Evolutionary conservation across 306 rosid species (phyloP).

Genomic region (Parietaria judaica): DNA sequence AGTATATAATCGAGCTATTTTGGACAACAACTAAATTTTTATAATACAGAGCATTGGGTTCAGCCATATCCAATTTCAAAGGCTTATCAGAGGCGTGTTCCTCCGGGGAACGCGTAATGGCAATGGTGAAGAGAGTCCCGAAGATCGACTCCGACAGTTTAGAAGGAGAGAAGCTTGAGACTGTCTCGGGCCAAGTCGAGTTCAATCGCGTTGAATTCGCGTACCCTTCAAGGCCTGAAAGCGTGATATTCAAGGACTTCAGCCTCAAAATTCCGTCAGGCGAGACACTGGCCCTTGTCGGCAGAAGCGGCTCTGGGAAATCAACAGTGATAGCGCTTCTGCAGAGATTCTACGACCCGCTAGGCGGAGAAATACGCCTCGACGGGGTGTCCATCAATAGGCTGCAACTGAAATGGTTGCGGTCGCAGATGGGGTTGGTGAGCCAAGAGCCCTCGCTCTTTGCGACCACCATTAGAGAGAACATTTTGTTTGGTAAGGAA

Average conservation of each 20-base stretch:
- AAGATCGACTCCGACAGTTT: slow-evolving; percentile 69
- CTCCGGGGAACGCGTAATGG: slow-evolving; percentile 67
- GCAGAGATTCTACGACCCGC: slow-evolving; percentile 84
- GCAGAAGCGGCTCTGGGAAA: slow-evolving; percentile 87
- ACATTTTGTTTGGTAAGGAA: slow-evolving; percentile 78
- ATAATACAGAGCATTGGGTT: slow-evolving; percentile 53
- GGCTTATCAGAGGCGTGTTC: slow-evolving; percentile 69
- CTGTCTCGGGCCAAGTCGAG: slow-evolving; percentile 55
- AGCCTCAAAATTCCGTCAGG: slow-evolving; percentile 62
- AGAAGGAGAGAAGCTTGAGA: slow-evolving; percentile 46
- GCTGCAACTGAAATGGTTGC: slow-evolving; percentile 71
- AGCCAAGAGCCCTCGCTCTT: slow-evolving; percentile 93
- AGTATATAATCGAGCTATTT: no score
- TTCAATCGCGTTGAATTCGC: slow-evolving; percentile 49
- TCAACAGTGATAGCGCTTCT: slow-evolving; percentile 69
- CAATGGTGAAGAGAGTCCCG: slow-evolving; percentile 68
- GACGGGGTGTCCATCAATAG: slow-evolving; percentile 58
- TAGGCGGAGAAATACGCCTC: slow-evolving; percentile 48
- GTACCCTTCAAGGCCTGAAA: slow-evolving; percentile 84
- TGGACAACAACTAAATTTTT: no score
- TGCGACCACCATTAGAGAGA: slow-evolving; percentile 72
- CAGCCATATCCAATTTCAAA: slow-evolving; percentile 73
- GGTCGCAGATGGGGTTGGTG: slow-evolving; percentile 87
- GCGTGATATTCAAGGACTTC: slow-evolving; percentile 46
- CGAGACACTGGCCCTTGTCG: slow-evolving; percentile 67